Conservation (phyloP, 768 basidiomycete genomes). For the Tricholoma terreum region DNA sequence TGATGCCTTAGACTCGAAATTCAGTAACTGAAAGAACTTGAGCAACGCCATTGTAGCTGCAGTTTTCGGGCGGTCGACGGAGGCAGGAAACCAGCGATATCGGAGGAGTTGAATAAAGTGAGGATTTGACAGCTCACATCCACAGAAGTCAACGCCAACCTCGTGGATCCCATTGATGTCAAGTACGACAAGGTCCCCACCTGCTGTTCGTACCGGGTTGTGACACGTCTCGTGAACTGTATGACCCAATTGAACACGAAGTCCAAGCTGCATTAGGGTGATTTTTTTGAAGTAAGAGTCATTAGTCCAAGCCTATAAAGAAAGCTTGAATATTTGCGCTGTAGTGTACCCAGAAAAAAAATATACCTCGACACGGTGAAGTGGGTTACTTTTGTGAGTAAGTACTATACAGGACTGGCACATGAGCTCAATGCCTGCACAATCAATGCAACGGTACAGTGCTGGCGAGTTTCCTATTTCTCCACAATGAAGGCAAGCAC, state of each 20-base stretch:
- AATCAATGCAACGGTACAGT: background rate
- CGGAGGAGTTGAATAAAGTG: constrained; percentile 10
- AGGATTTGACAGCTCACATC: constrained; percentile 3
- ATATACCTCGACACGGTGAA: too few species aligned
- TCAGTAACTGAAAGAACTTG: constrained; percentile 9
- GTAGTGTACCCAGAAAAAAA: background rate
- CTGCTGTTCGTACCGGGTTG: background rate
- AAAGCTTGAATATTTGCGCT: background rate
- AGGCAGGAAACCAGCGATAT: constrained; percentile 2
- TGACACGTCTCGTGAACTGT: background rate
- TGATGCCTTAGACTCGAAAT: constrained; percentile 11
- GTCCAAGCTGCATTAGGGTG: constrained; percentile 12
- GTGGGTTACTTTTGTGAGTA: background rate
- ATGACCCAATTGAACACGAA: background rate
- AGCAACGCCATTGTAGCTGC: constrained; percentile 9
- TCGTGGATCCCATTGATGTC: too few species aligned
- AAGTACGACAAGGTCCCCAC: background rate
- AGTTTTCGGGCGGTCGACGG: constrained; percentile 10
- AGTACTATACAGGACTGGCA: too few species aligned
- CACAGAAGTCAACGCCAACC: constrained; percentile 7
- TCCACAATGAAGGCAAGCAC: background rate
- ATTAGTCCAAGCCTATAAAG: constrained; percentile 2
- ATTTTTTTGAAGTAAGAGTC: background rate
- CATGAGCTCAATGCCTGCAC: background rate
- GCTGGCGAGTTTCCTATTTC: background rate